Conservation (phyloP, 2,329 filamentous ascomycete species). For the Pseudogymnoascus verrucosus region DNA sequence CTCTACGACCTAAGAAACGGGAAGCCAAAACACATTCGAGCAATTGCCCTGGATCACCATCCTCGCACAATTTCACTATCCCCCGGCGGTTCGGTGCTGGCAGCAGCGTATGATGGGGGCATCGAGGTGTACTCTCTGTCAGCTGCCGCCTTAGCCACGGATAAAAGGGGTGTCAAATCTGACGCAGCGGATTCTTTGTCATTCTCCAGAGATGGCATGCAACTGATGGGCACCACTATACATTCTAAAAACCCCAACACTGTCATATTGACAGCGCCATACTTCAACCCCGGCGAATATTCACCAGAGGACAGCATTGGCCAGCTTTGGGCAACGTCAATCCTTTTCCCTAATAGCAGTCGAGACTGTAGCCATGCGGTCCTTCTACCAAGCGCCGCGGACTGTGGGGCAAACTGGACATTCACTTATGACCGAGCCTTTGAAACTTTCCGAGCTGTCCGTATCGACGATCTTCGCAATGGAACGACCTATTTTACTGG, state of each 20-base stretch:
- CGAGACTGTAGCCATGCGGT: slow-evolving; percentile 71
- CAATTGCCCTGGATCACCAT: slow-evolving; percentile 68
- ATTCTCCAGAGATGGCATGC: slow-evolving; percentile 71
- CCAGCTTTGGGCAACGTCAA: slow-evolving; percentile 77
- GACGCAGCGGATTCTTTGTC: slow-evolving; percentile 64
- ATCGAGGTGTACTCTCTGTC: slow-evolving; percentile 78
- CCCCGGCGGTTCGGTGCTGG: slow-evolving; percentile 72
- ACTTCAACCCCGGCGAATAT: slow-evolving; percentile 64
- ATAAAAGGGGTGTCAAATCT: slow-evolving; percentile 70
- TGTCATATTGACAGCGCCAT: slow-evolving; percentile 70
- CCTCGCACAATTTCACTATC: slow-evolving; percentile 74
- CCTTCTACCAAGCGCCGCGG: slow-evolving; percentile 39
- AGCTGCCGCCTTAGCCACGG: slow-evolving; percentile 52
- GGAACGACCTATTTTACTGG: slow-evolving; percentile 75
- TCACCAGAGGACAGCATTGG: slow-evolving; percentile 61
- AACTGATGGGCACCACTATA: slow-evolving; percentile 67
- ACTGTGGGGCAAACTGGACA: slow-evolving; percentile 64
- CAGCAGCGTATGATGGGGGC: slow-evolving; percentile 78
- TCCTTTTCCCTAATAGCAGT: slow-evolving; percentile 74
- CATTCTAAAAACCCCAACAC: slow-evolving; percentile 58
- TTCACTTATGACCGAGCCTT: slow-evolving; percentile 72
- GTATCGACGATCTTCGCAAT: slow-evolving; percentile 65
- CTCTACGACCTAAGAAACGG: slow-evolving; percentile 64
- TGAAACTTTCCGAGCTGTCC: slow-evolving; percentile 69
- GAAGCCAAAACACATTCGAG: slow-evolving; percentile 63